A percentile compares a stretch with the other conserved stretches of the same genome.
phyloP scores from a whole-genome alignment of 202 grass and related monocot species.

The Hordeum pubiflorum region DNA sequence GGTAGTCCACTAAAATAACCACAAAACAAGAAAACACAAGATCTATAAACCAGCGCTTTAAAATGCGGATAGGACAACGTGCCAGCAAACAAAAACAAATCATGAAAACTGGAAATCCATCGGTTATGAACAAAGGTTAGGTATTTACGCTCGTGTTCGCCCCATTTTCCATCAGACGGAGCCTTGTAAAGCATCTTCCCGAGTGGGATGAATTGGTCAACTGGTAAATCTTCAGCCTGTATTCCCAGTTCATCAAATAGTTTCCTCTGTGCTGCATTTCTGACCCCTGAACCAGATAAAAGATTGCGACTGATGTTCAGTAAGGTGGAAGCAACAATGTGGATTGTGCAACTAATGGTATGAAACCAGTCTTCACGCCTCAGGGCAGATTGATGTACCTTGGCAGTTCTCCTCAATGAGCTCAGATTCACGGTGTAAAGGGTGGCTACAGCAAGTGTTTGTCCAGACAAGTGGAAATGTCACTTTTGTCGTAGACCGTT shows the following conservation, averaged over 20 bases:
- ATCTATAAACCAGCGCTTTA: not conserved
- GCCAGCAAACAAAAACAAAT: not conserved
- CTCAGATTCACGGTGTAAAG: constrained; percentile 82
- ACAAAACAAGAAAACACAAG: not conserved
- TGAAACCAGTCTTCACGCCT: not conserved
- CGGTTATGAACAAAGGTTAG: not conserved
- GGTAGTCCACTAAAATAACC: constrained; percentile 70
- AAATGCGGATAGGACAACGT: not conserved
- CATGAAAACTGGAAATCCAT: not conserved
- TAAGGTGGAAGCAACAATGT: constrained; percentile 1
- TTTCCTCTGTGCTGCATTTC: constrained; percentile 86
- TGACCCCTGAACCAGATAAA: constrained; percentile 55
- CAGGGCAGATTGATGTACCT: constrained; percentile 28
- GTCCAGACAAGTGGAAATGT: constrained; percentile 97
- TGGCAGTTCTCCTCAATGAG: constrained; percentile 69
- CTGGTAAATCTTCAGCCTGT: constrained; percentile 54
- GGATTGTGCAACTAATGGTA: not conserved
- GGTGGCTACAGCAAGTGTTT: constrained; percentile 96
- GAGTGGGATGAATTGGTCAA: constrained; percentile 68
- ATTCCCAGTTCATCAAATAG: constrained; percentile 88
- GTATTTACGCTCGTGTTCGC: constrained; percentile 71
- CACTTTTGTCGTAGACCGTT: constrained; percentile 89
- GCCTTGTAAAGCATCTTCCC: constrained; percentile 90
- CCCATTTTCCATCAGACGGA: constrained; percentile 91
- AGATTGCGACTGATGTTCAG: not conserved